Percentiles rank a stretch among this genome's conserved stretches.
Evolutionary conservation across 805 yeast species (phyloP).

Genomic region (Sugiyamaella smithiae): DNA sequence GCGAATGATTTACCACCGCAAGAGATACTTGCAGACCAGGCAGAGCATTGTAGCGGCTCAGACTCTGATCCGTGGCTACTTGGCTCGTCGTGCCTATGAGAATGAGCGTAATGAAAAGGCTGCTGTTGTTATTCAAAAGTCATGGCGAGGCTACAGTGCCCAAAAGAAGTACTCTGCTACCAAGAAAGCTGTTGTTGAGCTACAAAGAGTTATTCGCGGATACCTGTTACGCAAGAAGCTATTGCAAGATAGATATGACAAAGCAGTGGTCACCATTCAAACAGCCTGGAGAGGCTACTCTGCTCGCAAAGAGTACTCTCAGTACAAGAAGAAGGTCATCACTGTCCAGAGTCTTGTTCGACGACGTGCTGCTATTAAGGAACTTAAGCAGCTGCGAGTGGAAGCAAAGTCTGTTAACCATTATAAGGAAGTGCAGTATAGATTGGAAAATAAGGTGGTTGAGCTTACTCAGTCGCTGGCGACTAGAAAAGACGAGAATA

Average conservation of each 20-base stretch:
- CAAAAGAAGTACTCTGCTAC: conserved; percentile 56
- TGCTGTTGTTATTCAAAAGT: conserved; percentile 72
- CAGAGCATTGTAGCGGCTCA: conserved; percentile 57
- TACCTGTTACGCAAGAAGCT: conserved; percentile 51
- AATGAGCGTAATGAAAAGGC: conserved; percentile 50
- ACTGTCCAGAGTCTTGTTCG: conserved; percentile 76
- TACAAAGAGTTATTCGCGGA: conserved; percentile 59
- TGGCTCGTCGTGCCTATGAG: conserved; percentile 56
- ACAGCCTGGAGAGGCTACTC: conserved; percentile 63
- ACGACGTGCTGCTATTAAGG: conserved; percentile 66
- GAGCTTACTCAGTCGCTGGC: conserved; percentile 86
- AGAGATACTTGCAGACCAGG: conserved; percentile 53
- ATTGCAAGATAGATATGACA: conserved; percentile 48
- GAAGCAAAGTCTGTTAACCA: conserved; percentile 92
- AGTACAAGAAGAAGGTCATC: conserved; percentile 54
- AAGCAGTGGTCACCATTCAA: conserved; percentile 73
- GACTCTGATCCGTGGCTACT: conserved; percentile 58
- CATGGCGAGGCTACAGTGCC: conserved; percentile 36
- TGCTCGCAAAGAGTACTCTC: conserved; percentile 54
- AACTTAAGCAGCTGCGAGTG: conserved; percentile 61
- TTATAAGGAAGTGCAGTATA: conserved; percentile 86
- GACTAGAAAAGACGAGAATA: conserved; percentile 76
- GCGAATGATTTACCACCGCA: conserved; percentile 61
- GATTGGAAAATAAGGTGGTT: conserved; percentile 95
- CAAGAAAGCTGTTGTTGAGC: conserved; percentile 48